A percentile compares a stretch with the other conserved stretches of the same genome.
Evolutionary conservation across 1,139 yeast species (phyloP).

Genomic region (Pichia sp.): DNA sequence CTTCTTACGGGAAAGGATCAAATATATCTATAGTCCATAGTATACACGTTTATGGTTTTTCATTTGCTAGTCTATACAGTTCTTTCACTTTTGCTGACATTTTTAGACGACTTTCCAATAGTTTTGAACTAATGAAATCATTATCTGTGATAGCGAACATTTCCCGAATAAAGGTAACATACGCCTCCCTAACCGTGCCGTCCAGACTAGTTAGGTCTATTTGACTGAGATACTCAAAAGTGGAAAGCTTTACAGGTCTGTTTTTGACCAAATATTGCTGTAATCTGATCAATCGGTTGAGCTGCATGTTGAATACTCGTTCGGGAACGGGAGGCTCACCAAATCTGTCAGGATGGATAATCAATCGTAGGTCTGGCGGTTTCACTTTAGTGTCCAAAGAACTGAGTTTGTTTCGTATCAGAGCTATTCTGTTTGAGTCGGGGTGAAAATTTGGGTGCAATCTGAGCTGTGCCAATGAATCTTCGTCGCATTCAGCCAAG

Average conservation of each 20-base stretch:
- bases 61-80: conserved; percentile 8
- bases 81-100: conserved; percentile 4
- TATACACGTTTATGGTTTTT: no score
- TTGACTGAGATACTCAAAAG: conserved; percentile 15
- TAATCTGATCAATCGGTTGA: conserved; percentile 12
- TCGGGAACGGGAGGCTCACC: conserved; percentile 17
- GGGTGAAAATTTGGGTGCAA: no score
- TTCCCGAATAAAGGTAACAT: conserved; percentile 3
- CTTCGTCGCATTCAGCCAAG: no score
- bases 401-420: no score
- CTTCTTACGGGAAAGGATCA: no score
- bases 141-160: conserved; percentile 10
- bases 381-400: conserved; percentile 13
- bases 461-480: no score
- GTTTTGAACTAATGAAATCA: conserved; percentile 6
- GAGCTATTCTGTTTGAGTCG: no score
- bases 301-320: conserved; percentile 13
- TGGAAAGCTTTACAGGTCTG: conserved; percentile 14
- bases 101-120: conserved; percentile 4
- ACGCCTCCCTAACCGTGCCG: conserved; percentile 7
- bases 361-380: conserved; percentile 11
- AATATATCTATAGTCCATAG: no score
- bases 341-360: conserved; percentile 14
- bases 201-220: conserved; percentile 5
- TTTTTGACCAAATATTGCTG: conserved; percentile 9